Base-by-base conservation (phyloP, 306 rosid species). In the Abrus precatorius region DNA sequence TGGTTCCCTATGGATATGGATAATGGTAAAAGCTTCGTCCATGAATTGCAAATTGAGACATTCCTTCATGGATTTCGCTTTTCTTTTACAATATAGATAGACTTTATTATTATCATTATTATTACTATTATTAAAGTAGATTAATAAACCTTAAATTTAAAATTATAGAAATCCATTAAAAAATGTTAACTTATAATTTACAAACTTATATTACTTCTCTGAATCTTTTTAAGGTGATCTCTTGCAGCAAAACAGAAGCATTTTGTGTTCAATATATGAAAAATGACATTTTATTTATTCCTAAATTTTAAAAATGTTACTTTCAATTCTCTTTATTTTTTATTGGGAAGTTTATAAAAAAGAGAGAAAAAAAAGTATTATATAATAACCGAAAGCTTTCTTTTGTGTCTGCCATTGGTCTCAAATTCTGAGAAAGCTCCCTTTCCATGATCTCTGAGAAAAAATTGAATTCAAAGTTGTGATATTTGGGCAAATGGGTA, bases 401-500 rank as follows among this genome's bases (percentile, higher is more conserved):
- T 36, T 28, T 27, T 29, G n/a, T 20, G 55, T 62, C 55, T 36
- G 70, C 38, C 44, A 10, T 48, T 68, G 45, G 61, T 48, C 73
- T 76, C 44, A 72, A 47, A 43, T 72, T 75, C 63, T 75, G 52
- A 50, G 13, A 43, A 72, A 59, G 80, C 64, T 28, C 20, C 74
- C 12, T 55, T 76, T 80, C 6, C 13, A 61, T 77, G 69, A 33
- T 49, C 80, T 61, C 84, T 27, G 41, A 61, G 38, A 77, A 70
- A 54, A 56, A 71, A 63, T 49, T 57, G n/a, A 41, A 41, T 83
- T 56, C 49, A 32, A 63, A 67, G 44, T 32, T 48, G 13, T 52
- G 50, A 9, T 44, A 6, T 53, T 61, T 81, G 11, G 27, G 14
- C 70, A 64, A 77, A 87, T 87, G 87, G 89, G 77, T 70, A n/a